Percentiles rank a stretch among this genome's conserved stretches.
phyloP scores from a whole-genome alignment of 768 basidiomycete genomes.

The Cyathus striatus region DNA sequence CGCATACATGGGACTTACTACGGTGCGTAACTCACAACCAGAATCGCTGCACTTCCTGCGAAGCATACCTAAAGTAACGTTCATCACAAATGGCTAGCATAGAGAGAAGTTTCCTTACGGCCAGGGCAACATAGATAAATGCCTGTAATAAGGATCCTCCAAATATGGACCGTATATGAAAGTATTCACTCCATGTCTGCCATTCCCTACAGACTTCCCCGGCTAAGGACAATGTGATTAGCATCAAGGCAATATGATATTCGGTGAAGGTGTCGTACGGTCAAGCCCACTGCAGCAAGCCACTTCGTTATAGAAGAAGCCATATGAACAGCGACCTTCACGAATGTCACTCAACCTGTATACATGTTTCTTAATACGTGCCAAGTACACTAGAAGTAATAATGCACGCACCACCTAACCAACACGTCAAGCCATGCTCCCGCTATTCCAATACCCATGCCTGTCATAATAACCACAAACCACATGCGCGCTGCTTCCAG shows the following conservation, averaged over 20 bases:
- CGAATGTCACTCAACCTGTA: slow-evolving; percentile 63
- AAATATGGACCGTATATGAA: slow-evolving; percentile 49
- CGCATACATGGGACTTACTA: slow-evolving; percentile 39
- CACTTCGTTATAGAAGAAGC: slow-evolving; percentile 69
- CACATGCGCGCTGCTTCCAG: slow-evolving; percentile 57
- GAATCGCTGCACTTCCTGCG: slow-evolving; percentile 55
- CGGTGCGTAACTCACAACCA: slow-evolving; percentile 65
- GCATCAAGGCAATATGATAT: not conserved
- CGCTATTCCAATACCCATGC: slow-evolving; percentile 59
- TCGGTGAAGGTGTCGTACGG: slow-evolving; percentile 28
- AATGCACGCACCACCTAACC: slow-evolving; percentile 56
- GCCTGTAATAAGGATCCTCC: slow-evolving; percentile 61
- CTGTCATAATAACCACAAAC: slow-evolving; percentile 64
- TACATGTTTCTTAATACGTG: slow-evolving; percentile 3
- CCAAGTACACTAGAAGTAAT: not conserved
- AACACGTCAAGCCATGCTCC: slow-evolving; percentile 73
- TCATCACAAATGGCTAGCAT: slow-evolving; percentile 3
- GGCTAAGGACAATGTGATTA: slow-evolving; percentile 32
- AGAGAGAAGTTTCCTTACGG: slow-evolving; percentile 36
- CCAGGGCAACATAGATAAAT: slow-evolving; percentile 57
- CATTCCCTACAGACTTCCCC: slow-evolving; percentile 65
- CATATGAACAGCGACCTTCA: slow-evolving; percentile 62
- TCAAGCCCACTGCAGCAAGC: slow-evolving; percentile 67
- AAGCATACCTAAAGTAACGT: slow-evolving; percentile 43
- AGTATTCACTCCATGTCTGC: slow-evolving; percentile 62